A percentile compares a stretch with the other conserved stretches of the same genome.
These are phyloP conservation scores for Phoma herbarum DNA, from an alignment of 2,329 filamentous ascomycete genomes.

Conservation along the genomic window DNA sequence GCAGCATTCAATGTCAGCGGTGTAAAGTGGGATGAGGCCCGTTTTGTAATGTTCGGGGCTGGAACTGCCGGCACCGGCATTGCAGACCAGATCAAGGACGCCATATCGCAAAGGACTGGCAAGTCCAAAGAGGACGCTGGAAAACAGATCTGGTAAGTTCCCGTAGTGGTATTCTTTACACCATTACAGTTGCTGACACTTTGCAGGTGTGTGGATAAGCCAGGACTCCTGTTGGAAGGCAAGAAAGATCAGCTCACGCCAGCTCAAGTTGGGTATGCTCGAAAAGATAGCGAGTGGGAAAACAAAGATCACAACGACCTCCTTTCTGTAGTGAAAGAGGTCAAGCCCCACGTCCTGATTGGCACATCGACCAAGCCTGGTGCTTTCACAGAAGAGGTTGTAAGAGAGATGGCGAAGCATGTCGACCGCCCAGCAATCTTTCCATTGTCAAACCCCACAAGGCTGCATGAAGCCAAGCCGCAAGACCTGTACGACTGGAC, in stretches of 20 bases:
- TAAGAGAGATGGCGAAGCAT: constrained; percentile 78
- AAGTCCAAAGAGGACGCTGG: constrained; percentile 77
- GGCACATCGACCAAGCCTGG: constrained; percentile 83
- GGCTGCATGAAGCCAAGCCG: constrained; percentile 82
- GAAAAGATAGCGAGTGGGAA: constrained; percentile 70
- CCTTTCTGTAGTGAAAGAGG: constrained; percentile 70
- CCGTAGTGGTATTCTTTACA: neutral
- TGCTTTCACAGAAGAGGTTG: constrained; percentile 77
- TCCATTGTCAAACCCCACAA: constrained; percentile 85
- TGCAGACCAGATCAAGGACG: constrained; percentile 82
- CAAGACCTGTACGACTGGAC: constrained; percentile 82
- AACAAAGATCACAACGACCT: constrained; percentile 66
- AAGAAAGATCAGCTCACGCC: constrained; percentile 68
- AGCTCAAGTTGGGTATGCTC: constrained; percentile 74
- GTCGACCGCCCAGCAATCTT: constrained; percentile 84
- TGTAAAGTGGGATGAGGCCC: constrained; percentile 71
- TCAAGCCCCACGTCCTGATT: constrained; percentile 82
- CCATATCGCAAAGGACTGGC: constrained; percentile 73
- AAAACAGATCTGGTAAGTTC: constrained; percentile 73
- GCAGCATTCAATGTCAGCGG: constrained; percentile 75
- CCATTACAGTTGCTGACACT: neutral
- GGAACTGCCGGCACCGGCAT: constrained; percentile 87
- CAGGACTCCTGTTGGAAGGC: constrained; percentile 74
- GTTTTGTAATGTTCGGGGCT: constrained; percentile 79
- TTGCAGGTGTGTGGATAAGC: constrained; percentile 74